phyloP scores from a whole-genome alignment of 1,139 yeast genomes.

The Arxiozyma telluris region DNA sequence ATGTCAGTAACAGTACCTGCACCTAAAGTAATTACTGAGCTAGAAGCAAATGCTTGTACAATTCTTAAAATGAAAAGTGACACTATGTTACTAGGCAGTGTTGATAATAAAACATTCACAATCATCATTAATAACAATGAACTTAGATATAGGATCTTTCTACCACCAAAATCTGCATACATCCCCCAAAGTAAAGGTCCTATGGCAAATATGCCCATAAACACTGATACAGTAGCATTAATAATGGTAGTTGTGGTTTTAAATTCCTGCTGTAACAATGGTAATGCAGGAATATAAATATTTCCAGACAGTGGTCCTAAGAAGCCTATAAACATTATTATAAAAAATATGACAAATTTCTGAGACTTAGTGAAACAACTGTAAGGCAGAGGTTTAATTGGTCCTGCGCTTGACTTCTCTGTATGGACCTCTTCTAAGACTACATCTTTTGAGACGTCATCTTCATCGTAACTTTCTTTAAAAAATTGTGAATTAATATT shows the following conservation, averaged over 20 bases:
- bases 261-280: conserved; percentile 38
- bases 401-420: background rate
- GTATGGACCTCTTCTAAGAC: background rate
- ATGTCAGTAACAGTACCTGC: conserved; percentile 51
- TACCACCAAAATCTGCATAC: conserved; percentile 50
- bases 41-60: conserved; percentile 48
- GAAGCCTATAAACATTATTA: conserved; percentile 36
- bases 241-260: conserved; percentile 38
- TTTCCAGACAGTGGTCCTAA: conserved; percentile 55
- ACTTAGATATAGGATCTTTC: conserved; percentile 41
- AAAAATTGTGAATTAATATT: conserved; percentile 1
- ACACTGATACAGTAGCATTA: conserved; percentile 52
- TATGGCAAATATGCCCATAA: conserved; percentile 48
- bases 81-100: conserved; percentile 41
- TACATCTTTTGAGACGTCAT: background rate
- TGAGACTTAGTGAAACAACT: conserved; percentile 22
- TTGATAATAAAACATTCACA: conserved; percentile 42
- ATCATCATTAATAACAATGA: conserved; percentile 39
- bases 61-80: conserved; percentile 38
- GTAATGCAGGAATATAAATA: conserved; percentile 49
- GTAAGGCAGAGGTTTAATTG: conserved; percentile 9
- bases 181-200: conserved; percentile 51
- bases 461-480: conserved; percentile 2
- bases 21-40: conserved; percentile 46
- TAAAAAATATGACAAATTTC: conserved; percentile 16